These are phyloP conservation scores for Diplodia scrobiculata DNA, from an alignment of 2,329 filamentous ascomycete species.

Conservation along the genomic window DNA sequence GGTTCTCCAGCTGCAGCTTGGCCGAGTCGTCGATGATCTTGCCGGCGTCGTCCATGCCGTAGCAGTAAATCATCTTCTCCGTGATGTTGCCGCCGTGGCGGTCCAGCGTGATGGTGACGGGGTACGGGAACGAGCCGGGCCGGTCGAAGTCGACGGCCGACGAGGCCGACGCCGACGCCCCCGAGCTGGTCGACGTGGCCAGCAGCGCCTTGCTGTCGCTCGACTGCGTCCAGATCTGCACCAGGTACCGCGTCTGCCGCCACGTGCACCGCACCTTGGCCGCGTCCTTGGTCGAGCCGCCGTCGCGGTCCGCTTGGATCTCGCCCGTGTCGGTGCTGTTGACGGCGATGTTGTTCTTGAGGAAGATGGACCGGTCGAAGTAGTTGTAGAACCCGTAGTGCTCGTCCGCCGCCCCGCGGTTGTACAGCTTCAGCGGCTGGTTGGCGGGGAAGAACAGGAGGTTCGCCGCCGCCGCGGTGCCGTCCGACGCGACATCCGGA, in stretches of 20 bases:
- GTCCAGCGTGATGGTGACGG: constrained; percentile 62
- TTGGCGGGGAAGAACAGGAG: constrained; percentile 68
- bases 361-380: constrained; percentile 83
- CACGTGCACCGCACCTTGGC: constrained; percentile 60
- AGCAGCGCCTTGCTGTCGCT: constrained; percentile 44
- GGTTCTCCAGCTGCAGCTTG: constrained; percentile 56
- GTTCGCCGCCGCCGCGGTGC: constrained; percentile 69
- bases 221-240: constrained; percentile 64
- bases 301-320: constrained; percentile 52
- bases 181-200: constrained; percentile 28
- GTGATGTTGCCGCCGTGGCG: constrained; percentile 59
- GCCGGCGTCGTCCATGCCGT: constrained; percentile 55
- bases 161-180: constrained; percentile 41
- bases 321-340: constrained; percentile 45
- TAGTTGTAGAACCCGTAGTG: constrained; percentile 95
- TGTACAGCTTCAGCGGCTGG: constrained; percentile 82
- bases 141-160: constrained; percentile 51
- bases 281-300: constrained; percentile 52
- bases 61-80: constrained; percentile 64
- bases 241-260: constrained; percentile 61
- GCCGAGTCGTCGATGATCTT: constrained; percentile 50
- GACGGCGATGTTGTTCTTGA: constrained; percentile 62
- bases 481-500: constrained; percentile 65
- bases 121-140: constrained; percentile 63
- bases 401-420: constrained; percentile 76